These are phyloP conservation scores for Phialemonium atrogriseum DNA, from an alignment of 2,329 filamentous ascomycete genomes.

Conservation along the genomic window DNA sequence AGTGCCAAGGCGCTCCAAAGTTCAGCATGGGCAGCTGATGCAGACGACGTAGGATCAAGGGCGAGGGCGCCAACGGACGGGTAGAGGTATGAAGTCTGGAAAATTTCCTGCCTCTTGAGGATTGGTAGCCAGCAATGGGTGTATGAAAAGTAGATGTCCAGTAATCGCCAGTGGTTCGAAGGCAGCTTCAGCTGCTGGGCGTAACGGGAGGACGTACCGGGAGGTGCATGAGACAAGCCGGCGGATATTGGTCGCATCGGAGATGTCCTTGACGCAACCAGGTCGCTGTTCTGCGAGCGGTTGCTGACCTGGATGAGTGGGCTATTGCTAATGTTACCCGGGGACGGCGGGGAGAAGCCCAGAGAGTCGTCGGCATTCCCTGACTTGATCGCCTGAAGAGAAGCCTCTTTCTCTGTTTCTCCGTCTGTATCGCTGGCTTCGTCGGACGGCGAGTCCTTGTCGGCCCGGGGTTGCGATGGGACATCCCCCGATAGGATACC, in stretches of 20 bases:
- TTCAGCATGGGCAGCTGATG: conserved; percentile 40
- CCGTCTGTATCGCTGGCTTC: conserved; percentile 23
- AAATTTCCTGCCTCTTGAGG: conserved; percentile 55
- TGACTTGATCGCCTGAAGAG: no score
- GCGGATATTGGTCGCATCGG: background rate
- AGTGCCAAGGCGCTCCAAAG: conserved; percentile 53
- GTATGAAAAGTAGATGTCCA: conserved; percentile 68
- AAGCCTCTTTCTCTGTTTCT: conserved; percentile 13
- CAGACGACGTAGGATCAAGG: conserved; percentile 14
- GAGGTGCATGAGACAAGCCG: no score
- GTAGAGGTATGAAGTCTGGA: conserved; percentile 38
- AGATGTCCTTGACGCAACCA: conserved; percentile 1
- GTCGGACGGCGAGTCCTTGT: conserved; percentile 20
- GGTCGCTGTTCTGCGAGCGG: no score
- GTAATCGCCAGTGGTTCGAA: conserved; percentile 47
- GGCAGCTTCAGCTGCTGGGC: conserved; percentile 30
- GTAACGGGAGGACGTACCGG: conserved; percentile 2
- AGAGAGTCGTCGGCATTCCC: no score
- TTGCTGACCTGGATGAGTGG: no score
- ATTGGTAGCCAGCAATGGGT: conserved; percentile 73
- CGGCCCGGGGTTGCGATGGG: conserved; percentile 20
- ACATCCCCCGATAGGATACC: conserved; percentile 44
- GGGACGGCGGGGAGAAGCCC: no score
- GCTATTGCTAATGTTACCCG: no score
- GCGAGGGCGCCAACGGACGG: conserved; percentile 15